phyloP scores from a whole-genome alignment of 345 rosid genomes.

The Salix caprea region DNA sequence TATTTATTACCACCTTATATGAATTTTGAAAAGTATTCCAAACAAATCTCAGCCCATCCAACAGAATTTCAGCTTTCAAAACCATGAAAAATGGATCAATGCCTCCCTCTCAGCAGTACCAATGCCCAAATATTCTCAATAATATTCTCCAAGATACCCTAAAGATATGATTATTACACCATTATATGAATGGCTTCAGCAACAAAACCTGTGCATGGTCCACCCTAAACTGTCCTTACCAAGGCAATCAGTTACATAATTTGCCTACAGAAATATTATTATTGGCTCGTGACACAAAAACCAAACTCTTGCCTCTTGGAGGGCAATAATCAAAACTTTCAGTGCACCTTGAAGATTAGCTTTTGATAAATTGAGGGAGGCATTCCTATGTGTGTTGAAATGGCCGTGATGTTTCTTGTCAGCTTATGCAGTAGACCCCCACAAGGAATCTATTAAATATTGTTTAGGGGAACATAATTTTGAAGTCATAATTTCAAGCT shows the following conservation, averaged over 20 bases:
- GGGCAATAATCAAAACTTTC: constrained; percentile 31
- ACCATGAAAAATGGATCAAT: too few species aligned
- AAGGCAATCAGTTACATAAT: constrained; percentile 13
- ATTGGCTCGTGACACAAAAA: constrained; percentile 50
- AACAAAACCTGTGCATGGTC: background rate
- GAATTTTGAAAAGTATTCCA: background rate
- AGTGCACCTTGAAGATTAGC: constrained; percentile 6
- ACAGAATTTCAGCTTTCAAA: too few species aligned
- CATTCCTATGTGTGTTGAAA: constrained; percentile 16
- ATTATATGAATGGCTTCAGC: background rate
- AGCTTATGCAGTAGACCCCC: constrained; percentile 16
- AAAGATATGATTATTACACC: background rate
- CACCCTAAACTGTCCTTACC: background rate
- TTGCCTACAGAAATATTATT: constrained; percentile 16
- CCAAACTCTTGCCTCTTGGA: constrained; percentile 34
- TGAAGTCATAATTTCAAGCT: background rate
- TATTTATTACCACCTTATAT: background rate
- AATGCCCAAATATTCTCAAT: background rate
- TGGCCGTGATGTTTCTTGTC: constrained; percentile 27
- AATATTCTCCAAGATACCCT: background rate
- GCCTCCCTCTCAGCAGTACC: too few species aligned
- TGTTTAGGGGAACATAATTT: background rate
- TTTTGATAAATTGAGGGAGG: constrained; percentile 13
- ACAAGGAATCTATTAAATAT: constrained; percentile 12
- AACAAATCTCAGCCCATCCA: too few species aligned